phyloP scores from a whole-genome alignment of 495 filamentous ascomycete species.

The Penicillium verhagenii region DNA sequence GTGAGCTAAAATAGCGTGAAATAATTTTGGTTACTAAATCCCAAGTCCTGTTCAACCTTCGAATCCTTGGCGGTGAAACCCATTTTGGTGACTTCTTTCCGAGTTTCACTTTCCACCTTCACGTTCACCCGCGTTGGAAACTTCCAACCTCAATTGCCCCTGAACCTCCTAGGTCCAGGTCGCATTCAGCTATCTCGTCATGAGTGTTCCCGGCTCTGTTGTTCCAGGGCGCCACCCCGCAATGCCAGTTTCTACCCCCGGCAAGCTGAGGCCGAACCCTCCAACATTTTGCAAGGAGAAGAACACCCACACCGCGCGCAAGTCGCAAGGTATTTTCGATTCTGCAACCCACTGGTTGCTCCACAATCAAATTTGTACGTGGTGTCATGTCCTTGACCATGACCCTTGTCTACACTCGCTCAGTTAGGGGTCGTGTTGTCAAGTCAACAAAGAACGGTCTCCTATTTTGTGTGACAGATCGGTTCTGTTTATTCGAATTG shows the following conservation, averaged over 20 bases:
- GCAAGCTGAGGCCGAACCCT: background rate
- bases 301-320: background rate
- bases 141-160: background rate
- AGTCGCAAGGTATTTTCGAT: background rate
- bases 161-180: background rate
- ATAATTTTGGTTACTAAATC: background rate
- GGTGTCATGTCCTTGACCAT: background rate
- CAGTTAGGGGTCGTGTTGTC: background rate
- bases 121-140: background rate
- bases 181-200: background rate
- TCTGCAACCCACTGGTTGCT: background rate
- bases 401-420: background rate
- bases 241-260: background rate
- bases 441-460: background rate
- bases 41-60: background rate
- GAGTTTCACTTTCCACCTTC: background rate
- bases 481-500: background rate
- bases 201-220: background rate
- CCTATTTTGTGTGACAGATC: background rate
- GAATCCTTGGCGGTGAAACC: background rate
- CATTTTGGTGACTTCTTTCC: background rate
- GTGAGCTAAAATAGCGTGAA: background rate
- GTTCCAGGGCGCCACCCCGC: background rate
- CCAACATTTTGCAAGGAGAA: too few relatives aligned
- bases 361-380: background rate